Percentiles rank a stretch among this genome's conserved stretches.
phyloP scores from a whole-genome alignment of 306 rosid genomes.

The Coriaria nepalensis region DNA sequence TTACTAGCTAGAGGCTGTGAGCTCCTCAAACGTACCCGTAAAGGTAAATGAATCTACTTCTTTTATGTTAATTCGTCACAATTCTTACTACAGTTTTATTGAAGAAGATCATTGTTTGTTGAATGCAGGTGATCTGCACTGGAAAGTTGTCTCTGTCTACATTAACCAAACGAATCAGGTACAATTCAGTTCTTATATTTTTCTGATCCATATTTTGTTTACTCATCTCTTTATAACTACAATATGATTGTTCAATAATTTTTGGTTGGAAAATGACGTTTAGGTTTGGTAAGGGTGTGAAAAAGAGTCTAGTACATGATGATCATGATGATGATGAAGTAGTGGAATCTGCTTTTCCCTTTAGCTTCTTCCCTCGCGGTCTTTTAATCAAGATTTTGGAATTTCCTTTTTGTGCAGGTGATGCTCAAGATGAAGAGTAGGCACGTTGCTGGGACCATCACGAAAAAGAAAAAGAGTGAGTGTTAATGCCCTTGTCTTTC shows the following conservation, averaged over 20 bases:
- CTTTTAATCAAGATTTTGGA: conserved; percentile 18
- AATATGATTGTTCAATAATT: background rate
- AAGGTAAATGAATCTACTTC: conserved; percentile 26
- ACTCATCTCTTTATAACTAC: background rate
- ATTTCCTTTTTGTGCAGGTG: conserved; percentile 60
- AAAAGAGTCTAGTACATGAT: conserved; percentile 12
- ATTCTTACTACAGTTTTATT: background rate
- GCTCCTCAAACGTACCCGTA: conserved; percentile 85
- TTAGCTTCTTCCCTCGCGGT: conserved; percentile 17
- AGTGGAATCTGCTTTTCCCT: conserved; percentile 19
- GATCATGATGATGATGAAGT: conserved; percentile 22
- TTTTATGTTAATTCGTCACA: no score
- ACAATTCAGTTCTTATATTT: conserved; percentile 5
- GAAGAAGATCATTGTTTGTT: conserved; percentile 7
- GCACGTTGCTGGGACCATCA: conserved; percentile 98
- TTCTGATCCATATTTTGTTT: no score
- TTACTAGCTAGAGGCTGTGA: conserved; percentile 69
- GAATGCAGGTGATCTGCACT: conserved; percentile 87
- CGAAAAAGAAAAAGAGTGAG: conserved; percentile 99
- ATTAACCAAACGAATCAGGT: conserved; percentile 70
- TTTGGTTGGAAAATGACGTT: conserved; percentile 9
- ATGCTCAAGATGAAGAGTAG: conserved; percentile 97
- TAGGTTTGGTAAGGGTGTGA: conserved; percentile 14
- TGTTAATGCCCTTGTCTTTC: conserved; percentile 38
- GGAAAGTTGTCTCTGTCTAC: conserved; percentile 87